Base-by-base conservation (phyloP, 768 basidiomycete genomes). In the Lepiota brunneoincarnata region DNA sequence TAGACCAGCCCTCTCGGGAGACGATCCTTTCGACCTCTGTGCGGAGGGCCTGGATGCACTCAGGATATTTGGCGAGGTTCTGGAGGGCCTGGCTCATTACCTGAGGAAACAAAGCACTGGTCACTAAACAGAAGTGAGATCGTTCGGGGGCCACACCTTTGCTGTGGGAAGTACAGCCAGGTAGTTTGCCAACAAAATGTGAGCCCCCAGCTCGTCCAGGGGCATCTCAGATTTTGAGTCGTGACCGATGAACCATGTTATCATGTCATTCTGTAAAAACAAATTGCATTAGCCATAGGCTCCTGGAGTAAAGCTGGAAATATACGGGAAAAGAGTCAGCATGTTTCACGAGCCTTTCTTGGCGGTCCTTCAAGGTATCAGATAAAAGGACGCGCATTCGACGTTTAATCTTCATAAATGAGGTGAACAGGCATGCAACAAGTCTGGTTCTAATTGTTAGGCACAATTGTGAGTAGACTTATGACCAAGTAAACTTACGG, bases 21-120 rank as follows among this genome's bases (percentile, higher is more conserved):
- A 72, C 51, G 12, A 62, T 51, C n/a, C 37, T 37, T 28, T 68
- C 66, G 15, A 72, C 62, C 41, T 76, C 75, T n/a, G 67, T 63
- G 12, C 72, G 63, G 61, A 77, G 61, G 5, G 65, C 60, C 14
- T 65, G 55, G 2, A 69, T 38, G 49, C 67, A 70, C 28, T 59
- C 37, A 49, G 58, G 28, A 64, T 67, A 48, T 61, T 57, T 43
- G 0, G 71, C 69, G 6, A 77, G 64, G 49, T 71, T 61, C 51
- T 66, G 68, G 6, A 77, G 57, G 1, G 66, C 69, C 41, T 72
- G 71, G 5, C 64, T 67, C 49, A 73, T 62, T 2, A 62, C 59
- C 69, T 72, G 52, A 18, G 12, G 28, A 26, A 0, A 4, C 20
- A 42, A 21, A 39, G 14, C 7, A 36, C 9, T 12, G 17, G 34